These are phyloP conservation scores for Penicillium steckii DNA, from an alignment of 495 filamentous ascomycete species.

Conservation along the genomic window DNA sequence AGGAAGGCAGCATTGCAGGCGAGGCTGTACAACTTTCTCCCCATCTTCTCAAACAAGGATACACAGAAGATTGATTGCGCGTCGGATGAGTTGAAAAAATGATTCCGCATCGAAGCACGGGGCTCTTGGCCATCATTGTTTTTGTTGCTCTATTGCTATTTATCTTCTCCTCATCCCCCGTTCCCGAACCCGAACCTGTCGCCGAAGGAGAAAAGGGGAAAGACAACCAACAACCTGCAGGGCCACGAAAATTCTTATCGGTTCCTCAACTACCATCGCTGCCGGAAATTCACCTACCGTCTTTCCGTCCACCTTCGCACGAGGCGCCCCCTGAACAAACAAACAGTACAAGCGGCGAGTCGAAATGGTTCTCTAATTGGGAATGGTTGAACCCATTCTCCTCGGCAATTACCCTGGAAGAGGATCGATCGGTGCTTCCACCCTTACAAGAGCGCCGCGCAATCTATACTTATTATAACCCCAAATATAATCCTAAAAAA, in stretches of 20 bases:
- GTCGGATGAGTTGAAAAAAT: constrained; percentile 22
- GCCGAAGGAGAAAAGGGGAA: constrained; percentile 18
- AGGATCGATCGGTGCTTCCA: constrained; percentile 83
- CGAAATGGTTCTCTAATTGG: constrained; percentile 84
- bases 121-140: constrained; percentile 41
- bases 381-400: constrained; percentile 91
- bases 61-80: not conserved
- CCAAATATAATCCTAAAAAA: constrained; percentile 40
- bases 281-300: constrained; percentile 35
- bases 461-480: constrained; percentile 94
- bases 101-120: constrained; percentile 44
- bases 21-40: constrained; percentile 2
- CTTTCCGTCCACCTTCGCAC: constrained; percentile 70
- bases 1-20: constrained; percentile 11
- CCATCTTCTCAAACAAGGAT: not conserved
- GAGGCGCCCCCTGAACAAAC: constrained; percentile 74
- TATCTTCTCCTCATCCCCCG: constrained; percentile 44
- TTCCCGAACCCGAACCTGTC: constrained; percentile 27
- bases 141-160: constrained; percentile 46
- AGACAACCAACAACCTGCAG: constrained; percentile 8
- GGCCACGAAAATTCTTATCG: constrained; percentile 35
- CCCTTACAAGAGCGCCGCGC: constrained; percentile 67
- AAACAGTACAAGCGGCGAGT: constrained; percentile 74
- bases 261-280: constrained; percentile 43
- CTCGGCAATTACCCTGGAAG: constrained; percentile 78